phyloP scores from a whole-genome alignment of 2,329 filamentous ascomycete genomes.

The Neonectria faginata region DNA sequence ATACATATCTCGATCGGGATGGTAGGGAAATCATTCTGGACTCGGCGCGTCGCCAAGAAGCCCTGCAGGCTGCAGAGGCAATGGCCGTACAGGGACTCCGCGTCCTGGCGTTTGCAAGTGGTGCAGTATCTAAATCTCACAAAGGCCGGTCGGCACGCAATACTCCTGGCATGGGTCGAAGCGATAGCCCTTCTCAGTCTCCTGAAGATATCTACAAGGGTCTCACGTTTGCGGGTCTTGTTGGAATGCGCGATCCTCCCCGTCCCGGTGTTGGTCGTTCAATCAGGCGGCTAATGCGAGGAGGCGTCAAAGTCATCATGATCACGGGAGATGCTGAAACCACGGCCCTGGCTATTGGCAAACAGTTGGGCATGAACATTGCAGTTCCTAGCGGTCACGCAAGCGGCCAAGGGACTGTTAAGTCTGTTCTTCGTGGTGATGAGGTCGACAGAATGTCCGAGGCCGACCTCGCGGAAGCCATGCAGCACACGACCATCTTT shows the following conservation, averaged over 20 bases:
- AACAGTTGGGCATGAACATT: slow-evolving; percentile 93
- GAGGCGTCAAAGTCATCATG: slow-evolving; percentile 98
- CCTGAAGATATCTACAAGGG: slow-evolving; percentile 82
- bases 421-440: slow-evolving; percentile 84
- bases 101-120: slow-evolving; percentile 94
- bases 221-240: slow-evolving; percentile 89
- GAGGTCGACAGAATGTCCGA: slow-evolving; percentile 95
- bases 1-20: slow-evolving; percentile 88
- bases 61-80: slow-evolving; percentile 80
- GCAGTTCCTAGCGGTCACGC: slow-evolving; percentile 64
- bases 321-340: slow-evolving; percentile 97
- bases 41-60: slow-evolving; percentile 77
- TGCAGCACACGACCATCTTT: slow-evolving; percentile 92
- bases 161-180: slow-evolving; percentile 60
- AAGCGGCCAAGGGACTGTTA: slow-evolving; percentile 69
- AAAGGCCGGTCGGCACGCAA: slow-evolving; percentile 63
- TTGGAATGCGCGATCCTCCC: slow-evolving; percentile 98
- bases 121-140: slow-evolving; percentile 66
- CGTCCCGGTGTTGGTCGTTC: slow-evolving; percentile 89
- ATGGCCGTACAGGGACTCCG: slow-evolving; percentile 92
- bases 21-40: slow-evolving; percentile 90
- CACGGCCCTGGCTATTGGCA: slow-evolving; percentile 93
- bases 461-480: slow-evolving; percentile 83
- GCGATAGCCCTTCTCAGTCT: slow-evolving; percentile 57
- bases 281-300: slow-evolving; percentile 89